These are phyloP conservation scores for Rhodocollybia butyracea DNA, from an alignment of 768 basidiomycete species.

Conservation along the genomic window DNA sequence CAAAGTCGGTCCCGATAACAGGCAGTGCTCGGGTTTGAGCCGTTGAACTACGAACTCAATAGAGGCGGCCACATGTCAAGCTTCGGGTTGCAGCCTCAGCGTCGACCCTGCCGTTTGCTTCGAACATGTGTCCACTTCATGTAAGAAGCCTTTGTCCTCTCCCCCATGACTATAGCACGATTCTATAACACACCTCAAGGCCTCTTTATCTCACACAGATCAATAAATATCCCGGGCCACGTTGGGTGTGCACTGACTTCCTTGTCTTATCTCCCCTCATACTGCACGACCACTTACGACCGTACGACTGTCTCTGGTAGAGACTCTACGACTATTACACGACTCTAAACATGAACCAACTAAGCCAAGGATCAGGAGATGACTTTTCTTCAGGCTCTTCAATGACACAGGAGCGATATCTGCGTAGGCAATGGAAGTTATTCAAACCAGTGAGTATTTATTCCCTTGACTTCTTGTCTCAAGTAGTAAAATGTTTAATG, in stretches of 20 bases:
- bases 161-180: too few species aligned
- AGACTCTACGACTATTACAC: background rate
- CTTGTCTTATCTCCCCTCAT: background rate
- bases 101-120: too few species aligned
- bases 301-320: background rate
- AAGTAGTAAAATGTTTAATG: background rate
- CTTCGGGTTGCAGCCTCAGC: too few species aligned
- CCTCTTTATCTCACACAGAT: background rate
- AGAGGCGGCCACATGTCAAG: too few species aligned
- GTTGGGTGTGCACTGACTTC: background rate
- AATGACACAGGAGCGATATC: too few species aligned
- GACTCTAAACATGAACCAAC: background rate
- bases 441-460: background rate
- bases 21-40: too few species aligned
- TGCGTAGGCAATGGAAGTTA: slow-evolving; percentile 1
- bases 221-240: background rate
- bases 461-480: background rate
- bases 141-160: too few species aligned
- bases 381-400: background rate
- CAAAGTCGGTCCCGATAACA: too few species aligned
- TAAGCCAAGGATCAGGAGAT: background rate
- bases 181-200: background rate
- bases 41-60: too few species aligned
- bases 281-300: background rate
- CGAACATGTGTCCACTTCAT: too few species aligned